Percentiles rank a stretch among this genome's conserved stretches.
These are phyloP conservation scores for Lomentospora prolificans DNA, from an alignment of 2,329 filamentous ascomycete species.

Conservation along the genomic window DNA sequence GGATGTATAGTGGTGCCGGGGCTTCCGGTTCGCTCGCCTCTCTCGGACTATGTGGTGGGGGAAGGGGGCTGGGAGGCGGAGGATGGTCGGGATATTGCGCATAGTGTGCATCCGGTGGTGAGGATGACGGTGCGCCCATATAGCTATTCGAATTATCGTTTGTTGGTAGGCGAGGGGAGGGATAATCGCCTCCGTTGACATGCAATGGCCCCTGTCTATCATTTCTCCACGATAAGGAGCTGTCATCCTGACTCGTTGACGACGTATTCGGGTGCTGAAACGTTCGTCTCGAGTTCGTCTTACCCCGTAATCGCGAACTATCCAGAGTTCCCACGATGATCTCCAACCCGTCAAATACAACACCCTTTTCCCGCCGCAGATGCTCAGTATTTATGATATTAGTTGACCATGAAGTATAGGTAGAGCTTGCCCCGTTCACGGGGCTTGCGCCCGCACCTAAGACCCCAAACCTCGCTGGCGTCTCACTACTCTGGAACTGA, in stretches of 20 bases:
- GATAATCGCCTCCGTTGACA: background rate
- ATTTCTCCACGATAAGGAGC: constrained; percentile 11
- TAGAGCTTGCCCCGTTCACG: constrained; percentile 30
- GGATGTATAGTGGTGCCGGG: constrained; percentile 40
- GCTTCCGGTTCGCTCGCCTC: constrained; percentile 14
- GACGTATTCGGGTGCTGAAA: constrained; percentile 11
- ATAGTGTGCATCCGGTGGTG: background rate
- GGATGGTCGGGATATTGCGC: constrained; percentile 6
- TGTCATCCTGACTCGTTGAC: constrained; percentile 23
- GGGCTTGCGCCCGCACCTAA: constrained; percentile 18
- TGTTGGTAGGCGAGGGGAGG: background rate
- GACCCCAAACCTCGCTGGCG: constrained; percentile 30
- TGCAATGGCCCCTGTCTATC: background rate
- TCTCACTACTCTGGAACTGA: constrained; percentile 57
- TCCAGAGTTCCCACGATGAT: constrained; percentile 80
- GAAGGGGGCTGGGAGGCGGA: constrained; percentile 7
- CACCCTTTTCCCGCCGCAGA: constrained; percentile 78
- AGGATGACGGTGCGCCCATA: background rate
- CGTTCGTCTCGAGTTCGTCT: constrained; percentile 1
- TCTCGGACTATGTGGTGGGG: constrained; percentile 3
- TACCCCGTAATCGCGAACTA: constrained; percentile 33
- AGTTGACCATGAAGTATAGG: constrained; percentile 41
- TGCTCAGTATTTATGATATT: constrained; percentile 81
- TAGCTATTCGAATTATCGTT: background rate
- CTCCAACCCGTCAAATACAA: constrained; percentile 81